Conservation (phyloP, 2,329 filamentous ascomycete genomes). For the Pseudogymnoascus sp. region DNA sequence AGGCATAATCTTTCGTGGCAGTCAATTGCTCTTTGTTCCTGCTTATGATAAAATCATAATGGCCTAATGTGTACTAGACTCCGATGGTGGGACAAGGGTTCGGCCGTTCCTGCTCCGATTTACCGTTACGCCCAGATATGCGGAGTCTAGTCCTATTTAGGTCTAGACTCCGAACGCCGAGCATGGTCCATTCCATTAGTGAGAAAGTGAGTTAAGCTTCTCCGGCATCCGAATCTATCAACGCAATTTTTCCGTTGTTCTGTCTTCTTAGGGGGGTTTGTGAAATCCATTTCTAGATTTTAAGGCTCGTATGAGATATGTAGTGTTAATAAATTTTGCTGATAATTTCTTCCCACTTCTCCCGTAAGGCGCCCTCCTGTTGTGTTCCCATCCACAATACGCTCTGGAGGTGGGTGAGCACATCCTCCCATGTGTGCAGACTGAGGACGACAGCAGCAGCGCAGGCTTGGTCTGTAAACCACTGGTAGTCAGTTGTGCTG, state of each 20-base stretch:
- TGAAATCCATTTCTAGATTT: neutral
- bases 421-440: conserved; percentile 21
- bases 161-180: conserved; percentile 13
- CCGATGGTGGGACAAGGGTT: conserved; percentile 12
- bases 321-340: neutral
- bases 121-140: neutral
- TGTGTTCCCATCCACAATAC: conserved; percentile 27
- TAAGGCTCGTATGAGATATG: neutral
- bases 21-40: neutral
- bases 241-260: neutral
- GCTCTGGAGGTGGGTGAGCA: conserved; percentile 15
- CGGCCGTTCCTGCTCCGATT: neutral
- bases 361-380: conserved; percentile 20
- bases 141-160: conserved; percentile 9
- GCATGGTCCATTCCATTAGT: neutral
- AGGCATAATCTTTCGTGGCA: neutral
- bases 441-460: conserved; percentile 4
- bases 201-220: neutral
- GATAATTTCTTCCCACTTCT: conserved; percentile 24
- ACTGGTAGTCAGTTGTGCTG: conserved; percentile 22
- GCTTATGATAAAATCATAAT: conserved; percentile 1
- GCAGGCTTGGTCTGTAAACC: conserved; percentile 25
- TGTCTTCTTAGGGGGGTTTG: neutral
- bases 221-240: neutral
- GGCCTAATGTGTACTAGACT: conserved; percentile 17